Conservation (phyloP, 2,329 filamentous ascomycete species). For the Diaporthe destruens region DNA sequence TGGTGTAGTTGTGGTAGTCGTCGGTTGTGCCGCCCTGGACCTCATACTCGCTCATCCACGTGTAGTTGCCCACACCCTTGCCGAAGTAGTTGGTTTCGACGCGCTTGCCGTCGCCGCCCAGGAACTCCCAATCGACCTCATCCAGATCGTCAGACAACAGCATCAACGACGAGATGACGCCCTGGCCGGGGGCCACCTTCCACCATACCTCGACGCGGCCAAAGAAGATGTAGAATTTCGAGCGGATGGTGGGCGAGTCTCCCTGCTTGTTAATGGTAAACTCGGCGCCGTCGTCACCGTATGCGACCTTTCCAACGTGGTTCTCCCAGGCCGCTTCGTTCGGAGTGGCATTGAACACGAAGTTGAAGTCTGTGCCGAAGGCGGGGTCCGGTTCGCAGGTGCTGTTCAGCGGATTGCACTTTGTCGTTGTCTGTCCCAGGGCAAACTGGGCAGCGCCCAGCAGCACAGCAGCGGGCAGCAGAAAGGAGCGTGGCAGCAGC, state of each 20-base stretch:
- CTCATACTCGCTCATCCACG: constrained; percentile 72
- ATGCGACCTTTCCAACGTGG: constrained; percentile 74
- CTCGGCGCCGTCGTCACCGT: constrained; percentile 72
- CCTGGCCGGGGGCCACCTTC: constrained; percentile 79
- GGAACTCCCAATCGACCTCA: constrained; percentile 89
- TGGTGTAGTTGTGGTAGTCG: constrained; percentile 82
- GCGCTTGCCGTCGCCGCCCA: constrained; percentile 73
- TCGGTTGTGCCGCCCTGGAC: constrained; percentile 66
- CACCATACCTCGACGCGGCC: constrained; percentile 83
- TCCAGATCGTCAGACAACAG: constrained; percentile 87
- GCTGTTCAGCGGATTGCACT: constrained; percentile 80
- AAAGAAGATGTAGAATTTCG: constrained; percentile 88
- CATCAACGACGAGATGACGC: constrained; percentile 86
- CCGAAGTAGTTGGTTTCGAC: constrained; percentile 84
- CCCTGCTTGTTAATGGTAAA: constrained; percentile 79
- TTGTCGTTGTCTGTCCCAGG: constrained; percentile 79
- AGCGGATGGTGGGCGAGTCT: constrained; percentile 83
- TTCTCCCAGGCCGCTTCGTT: constrained; percentile 75
- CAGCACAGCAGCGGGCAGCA: constrained; percentile 54
- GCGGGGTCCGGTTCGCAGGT: constrained; percentile 80
- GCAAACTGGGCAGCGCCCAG: constrained; percentile 59
- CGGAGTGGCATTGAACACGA: constrained; percentile 74
- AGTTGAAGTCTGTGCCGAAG: constrained; percentile 73
- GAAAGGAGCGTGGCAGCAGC: constrained; percentile 47
- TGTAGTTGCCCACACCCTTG: constrained; percentile 75